Evolutionary conservation across 495 filamentous ascomycete species (phyloP).

Genomic region (Penicillium paradoxum): DNA sequence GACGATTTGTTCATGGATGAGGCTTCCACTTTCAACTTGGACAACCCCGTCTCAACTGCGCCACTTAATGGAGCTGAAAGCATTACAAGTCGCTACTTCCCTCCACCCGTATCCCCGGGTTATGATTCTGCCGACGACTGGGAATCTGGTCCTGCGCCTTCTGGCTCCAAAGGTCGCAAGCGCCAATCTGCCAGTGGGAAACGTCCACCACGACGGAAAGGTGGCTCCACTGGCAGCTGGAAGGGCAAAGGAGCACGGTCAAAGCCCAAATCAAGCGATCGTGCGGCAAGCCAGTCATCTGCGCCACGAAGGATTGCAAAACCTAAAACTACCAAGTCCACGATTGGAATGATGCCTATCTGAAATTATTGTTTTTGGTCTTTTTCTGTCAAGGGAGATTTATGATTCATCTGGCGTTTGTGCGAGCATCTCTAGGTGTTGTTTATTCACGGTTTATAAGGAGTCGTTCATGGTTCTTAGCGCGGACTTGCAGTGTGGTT

Average conservation of each 20-base stretch:
- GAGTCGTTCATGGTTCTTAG: background rate
- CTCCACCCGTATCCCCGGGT: constrained; percentile 22
- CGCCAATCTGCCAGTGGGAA: constrained; percentile 21
- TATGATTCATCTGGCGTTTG: constrained; percentile 21
- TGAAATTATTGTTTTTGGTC: constrained; percentile 18
- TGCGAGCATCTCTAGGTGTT: constrained; percentile 24
- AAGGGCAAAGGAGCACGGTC: constrained; percentile 25
- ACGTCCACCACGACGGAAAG: constrained; percentile 28
- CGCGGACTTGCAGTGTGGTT: background rate
- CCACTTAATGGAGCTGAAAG: constrained; percentile 3
- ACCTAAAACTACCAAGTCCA: constrained; percentile 30
- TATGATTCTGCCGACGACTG: constrained; percentile 24
- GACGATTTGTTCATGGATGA: constrained; percentile 41
- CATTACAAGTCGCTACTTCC: constrained; percentile 47
- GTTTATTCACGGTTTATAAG: constrained; percentile 2
- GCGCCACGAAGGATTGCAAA: constrained; percentile 26
- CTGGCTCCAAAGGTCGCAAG: constrained; percentile 25
- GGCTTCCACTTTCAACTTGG: constrained; percentile 32
- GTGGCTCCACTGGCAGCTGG: constrained; percentile 18
- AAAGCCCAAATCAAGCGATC: constrained; percentile 24
- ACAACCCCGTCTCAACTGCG: constrained; percentile 18
- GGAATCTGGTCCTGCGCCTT: constrained; percentile 15
- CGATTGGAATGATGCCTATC: constrained; percentile 46
- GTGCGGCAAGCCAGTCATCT: constrained; percentile 22
- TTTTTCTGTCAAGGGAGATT: constrained; percentile 9